These are phyloP conservation scores for Aspergillus phoenicis DNA, from an alignment of 2,329 filamentous ascomycete genomes.

Conservation along the genomic window DNA sequence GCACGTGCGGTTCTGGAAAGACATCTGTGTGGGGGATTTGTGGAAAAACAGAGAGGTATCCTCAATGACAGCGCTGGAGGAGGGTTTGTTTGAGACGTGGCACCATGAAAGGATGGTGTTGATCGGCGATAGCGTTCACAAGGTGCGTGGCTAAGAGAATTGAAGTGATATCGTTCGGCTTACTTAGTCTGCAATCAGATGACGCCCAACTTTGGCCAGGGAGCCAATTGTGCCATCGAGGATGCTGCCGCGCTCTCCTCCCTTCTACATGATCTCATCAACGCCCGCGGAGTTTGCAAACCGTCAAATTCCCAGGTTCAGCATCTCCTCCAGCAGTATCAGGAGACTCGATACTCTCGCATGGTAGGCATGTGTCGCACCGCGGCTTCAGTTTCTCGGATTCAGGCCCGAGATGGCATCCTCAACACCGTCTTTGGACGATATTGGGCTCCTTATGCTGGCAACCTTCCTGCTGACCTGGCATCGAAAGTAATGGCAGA, in stretches of 20 bases:
- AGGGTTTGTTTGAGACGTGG: constrained; percentile 29
- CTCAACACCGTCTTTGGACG: constrained; percentile 22
- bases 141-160: constrained; percentile 17
- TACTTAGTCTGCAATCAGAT: constrained; percentile 23
- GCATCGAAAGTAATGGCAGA: constrained; percentile 23
- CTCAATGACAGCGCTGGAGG: constrained; percentile 30
- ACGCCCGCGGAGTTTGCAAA: background rate
- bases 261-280: constrained; percentile 23
- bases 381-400: constrained; percentile 17
- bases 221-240: constrained; percentile 48
- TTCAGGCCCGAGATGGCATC: constrained; percentile 25
- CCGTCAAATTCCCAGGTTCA: constrained; percentile 8
- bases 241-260: constrained; percentile 41
- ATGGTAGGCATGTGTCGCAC: constrained; percentile 18
- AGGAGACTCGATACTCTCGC: constrained; percentile 16
- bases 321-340: constrained; percentile 14
- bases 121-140: constrained; percentile 33
- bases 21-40: constrained; percentile 26
- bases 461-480: constrained; percentile 18
- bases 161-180: background rate
- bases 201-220: constrained; percentile 43
- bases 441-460: constrained; percentile 22
- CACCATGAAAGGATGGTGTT: constrained; percentile 26
- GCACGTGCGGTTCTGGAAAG: constrained; percentile 18
- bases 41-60: constrained; percentile 23